Evolutionary conservation across 2,329 filamentous ascomycete genomes (phyloP), one percentile per base, ranked within the genome.

Genomic region (Monilinia polystroma): DNA sequence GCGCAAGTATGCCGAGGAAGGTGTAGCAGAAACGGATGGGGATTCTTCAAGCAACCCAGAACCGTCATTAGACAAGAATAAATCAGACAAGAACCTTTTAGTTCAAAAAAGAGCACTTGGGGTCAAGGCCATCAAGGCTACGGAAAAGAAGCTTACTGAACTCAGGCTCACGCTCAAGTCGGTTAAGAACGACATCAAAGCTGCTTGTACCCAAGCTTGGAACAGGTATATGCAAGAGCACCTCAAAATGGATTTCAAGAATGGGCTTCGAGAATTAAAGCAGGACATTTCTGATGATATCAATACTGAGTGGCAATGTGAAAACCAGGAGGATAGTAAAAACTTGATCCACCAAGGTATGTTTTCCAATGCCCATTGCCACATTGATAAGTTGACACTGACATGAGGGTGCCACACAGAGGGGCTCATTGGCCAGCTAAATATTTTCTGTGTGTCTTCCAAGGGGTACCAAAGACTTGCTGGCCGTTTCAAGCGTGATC

Each of bases 241-340:
- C n/a, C 29, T 65, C 6, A 49, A 4, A 7, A 45, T 59, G 10
- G 54, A 65, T 4, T 65, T 59, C n/a, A 43, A 59, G 1, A 65
- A 65, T 29, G 45, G 54, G 16, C 53, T 65, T 0, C 10, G 45
- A 23, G 54, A 65, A 3, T 32, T 65, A 7, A 26, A 65, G 16
- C 10, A 59, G 18, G 54, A 65, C 32, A 23, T 52, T 3, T 47
- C 11, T 18, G 1, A 60, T 49, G 57, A 60, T 49, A 3, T 16
- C 1, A 35, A 16, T 35, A 41, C 11, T 18, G 2, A 41, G 20
- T 2, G 3, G 0, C 23, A 58, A 8, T 4, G 1, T 38, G 53
- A 23, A 29, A 49, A 26, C 18, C 52, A 49, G 2, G 20, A 43
- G 3, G 20, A 12, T 1, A 43, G 4, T 14, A 45, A 60, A 26